Evolutionary conservation across 345 rosid species (phyloP).

Genomic region (Salix koriyanagi): DNA sequence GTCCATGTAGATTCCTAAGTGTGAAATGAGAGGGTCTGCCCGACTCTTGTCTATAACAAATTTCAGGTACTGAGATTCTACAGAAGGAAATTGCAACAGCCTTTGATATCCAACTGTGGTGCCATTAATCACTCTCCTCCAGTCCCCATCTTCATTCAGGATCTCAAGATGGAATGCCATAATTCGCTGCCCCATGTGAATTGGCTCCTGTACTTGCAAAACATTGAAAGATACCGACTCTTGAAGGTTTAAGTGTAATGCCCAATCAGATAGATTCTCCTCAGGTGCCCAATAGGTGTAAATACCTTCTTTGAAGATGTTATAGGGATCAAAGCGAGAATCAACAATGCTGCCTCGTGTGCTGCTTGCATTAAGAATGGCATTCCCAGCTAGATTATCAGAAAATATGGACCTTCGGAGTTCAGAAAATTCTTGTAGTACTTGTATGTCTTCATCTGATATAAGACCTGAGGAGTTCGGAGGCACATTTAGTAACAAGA

Average conservation of each 20-base stretch:
- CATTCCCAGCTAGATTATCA: constrained; percentile 47
- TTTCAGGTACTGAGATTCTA: constrained; percentile 44
- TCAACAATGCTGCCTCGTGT: constrained; percentile 39
- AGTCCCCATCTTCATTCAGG: constrained; percentile 29
- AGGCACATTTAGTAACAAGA: constrained; percentile 69
- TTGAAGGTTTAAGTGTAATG: constrained; percentile 42
- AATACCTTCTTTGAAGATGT: constrained; percentile 58
- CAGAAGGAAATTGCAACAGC: constrained; percentile 51
- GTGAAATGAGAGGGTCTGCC: constrained; percentile 74
- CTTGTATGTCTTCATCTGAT: constrained; percentile 60
- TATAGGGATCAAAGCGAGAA: constrained; percentile 36
- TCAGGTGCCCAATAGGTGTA: constrained; percentile 80
- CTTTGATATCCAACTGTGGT: constrained; percentile 77
- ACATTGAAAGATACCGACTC: constrained; percentile 61
- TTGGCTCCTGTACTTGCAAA: constrained; percentile 70
- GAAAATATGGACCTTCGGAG: constrained; percentile 57
- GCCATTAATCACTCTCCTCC: constrained; percentile 56
- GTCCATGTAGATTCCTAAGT: constrained; percentile 62
- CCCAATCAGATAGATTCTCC: constrained; percentile 52
- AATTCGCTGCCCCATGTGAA: constrained; percentile 85
- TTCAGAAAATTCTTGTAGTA: constrained; percentile 57
- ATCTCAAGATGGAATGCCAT: constrained; percentile 52
- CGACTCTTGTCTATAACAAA: constrained; percentile 58
- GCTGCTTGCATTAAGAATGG: constrained; percentile 48
- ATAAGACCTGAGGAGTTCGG: constrained; percentile 85